Percentiles rank a stretch among this genome's conserved stretches.
phyloP scores from a whole-genome alignment of 2,329 filamentous ascomycete genomes.

The Cladosporium sp. region DNA sequence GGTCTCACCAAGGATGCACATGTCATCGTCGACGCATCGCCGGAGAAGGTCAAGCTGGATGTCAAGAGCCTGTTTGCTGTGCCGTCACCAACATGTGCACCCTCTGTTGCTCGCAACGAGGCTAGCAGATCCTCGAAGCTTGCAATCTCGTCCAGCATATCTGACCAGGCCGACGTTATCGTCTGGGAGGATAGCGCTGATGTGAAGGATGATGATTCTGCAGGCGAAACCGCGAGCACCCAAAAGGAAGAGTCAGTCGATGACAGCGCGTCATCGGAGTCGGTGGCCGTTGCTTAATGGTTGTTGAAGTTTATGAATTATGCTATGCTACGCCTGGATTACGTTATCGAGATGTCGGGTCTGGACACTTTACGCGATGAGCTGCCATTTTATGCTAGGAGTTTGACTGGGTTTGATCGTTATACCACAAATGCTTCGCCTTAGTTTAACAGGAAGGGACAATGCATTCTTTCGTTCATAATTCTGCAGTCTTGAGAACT shows the following conservation, averaged over 20 bases:
- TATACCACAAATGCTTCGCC: conserved; percentile 3
- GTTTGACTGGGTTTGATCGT: neutral
- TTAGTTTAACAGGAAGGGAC: neutral
- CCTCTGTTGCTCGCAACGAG: conserved; percentile 13
- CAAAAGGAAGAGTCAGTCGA: neutral
- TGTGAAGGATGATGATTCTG: neutral
- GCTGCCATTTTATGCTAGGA: neutral
- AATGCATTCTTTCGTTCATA: neutral
- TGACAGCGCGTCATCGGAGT: neutral
- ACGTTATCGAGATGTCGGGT: neutral
- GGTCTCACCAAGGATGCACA: conserved; percentile 37
- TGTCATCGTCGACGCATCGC: conserved; percentile 32
- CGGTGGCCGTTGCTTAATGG: neutral
- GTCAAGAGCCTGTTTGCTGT: conserved; percentile 22
- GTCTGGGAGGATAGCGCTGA: conserved; percentile 32
- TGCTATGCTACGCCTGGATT: conserved; percentile 6
- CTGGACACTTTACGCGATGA: neutral
- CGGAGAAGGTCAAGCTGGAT: conserved; percentile 23
- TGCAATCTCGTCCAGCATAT: conserved; percentile 18
- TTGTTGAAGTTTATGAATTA: neutral
- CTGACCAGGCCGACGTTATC: conserved; percentile 27
- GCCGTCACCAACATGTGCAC: conserved; percentile 3
- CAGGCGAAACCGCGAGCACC: neutral
- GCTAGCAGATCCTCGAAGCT: conserved; percentile 12
- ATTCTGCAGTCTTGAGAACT: neutral